phyloP scores from a whole-genome alignment of 257 asterid genomes.

The Eustoma russellianum region DNA sequence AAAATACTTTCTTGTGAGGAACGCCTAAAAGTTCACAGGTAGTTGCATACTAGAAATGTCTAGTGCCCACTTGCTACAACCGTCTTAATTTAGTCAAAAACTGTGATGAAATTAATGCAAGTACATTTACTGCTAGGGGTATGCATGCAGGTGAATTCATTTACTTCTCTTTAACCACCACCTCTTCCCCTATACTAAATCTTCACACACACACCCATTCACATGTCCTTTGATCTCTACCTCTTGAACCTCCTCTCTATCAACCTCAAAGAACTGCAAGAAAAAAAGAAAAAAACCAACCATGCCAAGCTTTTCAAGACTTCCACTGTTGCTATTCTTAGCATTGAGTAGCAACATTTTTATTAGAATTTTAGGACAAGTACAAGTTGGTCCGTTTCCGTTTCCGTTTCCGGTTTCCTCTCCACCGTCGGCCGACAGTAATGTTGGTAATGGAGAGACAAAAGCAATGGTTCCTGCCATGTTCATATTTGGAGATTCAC shows the following conservation, averaged over 20 bases:
- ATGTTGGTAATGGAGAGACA: conserved; percentile 7
- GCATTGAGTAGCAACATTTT: not conserved
- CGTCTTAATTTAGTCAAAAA: too few relatives aligned
- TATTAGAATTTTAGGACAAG: not conserved
- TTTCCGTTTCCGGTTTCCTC: not conserved
- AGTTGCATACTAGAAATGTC: too few relatives aligned
- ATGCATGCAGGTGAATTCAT: conserved; percentile 24
- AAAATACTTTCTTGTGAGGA: too few relatives aligned
- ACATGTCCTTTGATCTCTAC: conserved; percentile 1
- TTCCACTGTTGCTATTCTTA: conserved; percentile 19
- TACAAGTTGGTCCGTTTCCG: conserved; percentile 15
- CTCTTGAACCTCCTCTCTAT: not conserved
- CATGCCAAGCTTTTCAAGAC: conserved; percentile 5
- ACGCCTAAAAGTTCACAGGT: too few relatives aligned
- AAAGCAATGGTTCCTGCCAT: conserved; percentile 54
- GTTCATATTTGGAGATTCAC: conserved; percentile 83
- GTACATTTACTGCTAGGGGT: conserved; percentile 17
- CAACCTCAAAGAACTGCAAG: not conserved
- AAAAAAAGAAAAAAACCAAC: conserved; percentile 6
- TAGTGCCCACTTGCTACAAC: too few relatives aligned
- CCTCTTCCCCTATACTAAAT: conserved; percentile 7
- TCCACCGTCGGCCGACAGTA: conserved; percentile 4
- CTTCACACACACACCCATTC: not conserved
- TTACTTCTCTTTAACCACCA: conserved; percentile 26
- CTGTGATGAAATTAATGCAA: too few relatives aligned